phyloP scores from a whole-genome alignment of 2,329 filamentous ascomycete genomes.

The Colletotrichum lini region DNA sequence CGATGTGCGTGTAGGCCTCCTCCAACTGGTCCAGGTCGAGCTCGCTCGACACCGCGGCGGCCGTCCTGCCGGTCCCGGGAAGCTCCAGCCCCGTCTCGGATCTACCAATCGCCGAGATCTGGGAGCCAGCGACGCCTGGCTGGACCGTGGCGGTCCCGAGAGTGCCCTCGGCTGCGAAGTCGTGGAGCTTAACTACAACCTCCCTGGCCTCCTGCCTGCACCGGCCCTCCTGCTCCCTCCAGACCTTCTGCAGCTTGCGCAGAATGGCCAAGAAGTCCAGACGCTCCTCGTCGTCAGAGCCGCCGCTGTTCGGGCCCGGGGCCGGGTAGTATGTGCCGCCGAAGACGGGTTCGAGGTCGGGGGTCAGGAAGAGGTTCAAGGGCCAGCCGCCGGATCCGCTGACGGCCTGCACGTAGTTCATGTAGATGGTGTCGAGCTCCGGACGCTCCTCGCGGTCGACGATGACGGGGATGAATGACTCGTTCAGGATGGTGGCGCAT shows the following conservation, averaged over 20 bases:
- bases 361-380: constrained; percentile 95
- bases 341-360: constrained; percentile 93
- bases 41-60: constrained; percentile 68
- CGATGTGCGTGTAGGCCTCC: constrained; percentile 87
- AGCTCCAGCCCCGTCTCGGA: constrained; percentile 47
- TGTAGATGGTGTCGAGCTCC: constrained; percentile 95
- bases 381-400: constrained; percentile 94
- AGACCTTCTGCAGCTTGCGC: constrained; percentile 80
- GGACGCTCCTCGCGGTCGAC: constrained; percentile 95
- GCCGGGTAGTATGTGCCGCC: constrained; percentile 97
- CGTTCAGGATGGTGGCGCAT: constrained; percentile 86
- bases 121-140: constrained; percentile 40
- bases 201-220: constrained; percentile 88
- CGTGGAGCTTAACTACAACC: constrained; percentile 83
- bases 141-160: constrained; percentile 61
- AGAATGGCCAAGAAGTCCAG: constrained; percentile 89
- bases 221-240: constrained; percentile 86
- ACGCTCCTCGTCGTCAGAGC: constrained; percentile 67
- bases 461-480: constrained; percentile 90
- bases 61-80: constrained; percentile 28
- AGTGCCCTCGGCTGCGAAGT: constrained; percentile 91
- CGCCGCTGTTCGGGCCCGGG: constrained; percentile 71
- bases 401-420: constrained; percentile 97
- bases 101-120: constrained; percentile 28
- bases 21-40: constrained; percentile 93